A percentile compares a stretch with the other conserved stretches of the same genome.
Conservation (phyloP, 495 filamentous ascomycete species). For the Amorphotheca resinae region DNA sequence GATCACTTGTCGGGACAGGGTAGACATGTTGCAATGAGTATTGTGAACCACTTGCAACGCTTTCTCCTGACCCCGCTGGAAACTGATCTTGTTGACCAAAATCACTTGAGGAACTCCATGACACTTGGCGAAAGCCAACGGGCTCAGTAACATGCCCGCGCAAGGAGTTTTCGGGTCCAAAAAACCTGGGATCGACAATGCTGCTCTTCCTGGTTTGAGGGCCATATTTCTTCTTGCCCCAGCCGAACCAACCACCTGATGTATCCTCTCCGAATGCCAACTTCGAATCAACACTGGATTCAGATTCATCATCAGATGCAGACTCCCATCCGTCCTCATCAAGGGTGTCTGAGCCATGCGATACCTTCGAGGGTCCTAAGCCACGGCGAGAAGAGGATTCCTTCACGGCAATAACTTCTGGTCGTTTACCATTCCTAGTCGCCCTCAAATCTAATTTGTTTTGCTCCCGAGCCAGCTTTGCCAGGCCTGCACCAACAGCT, state of each 20-base stretch:
- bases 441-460: constrained; percentile 18
- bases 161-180: constrained; percentile 41
- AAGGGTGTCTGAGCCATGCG: constrained; percentile 29
- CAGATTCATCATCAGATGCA: constrained; percentile 19
- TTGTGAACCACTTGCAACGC: constrained; percentile 23
- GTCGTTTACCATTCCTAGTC: constrained; percentile 22
- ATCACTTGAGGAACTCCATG: constrained; percentile 14
- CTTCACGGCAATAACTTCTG: constrained; percentile 23
- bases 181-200: constrained; percentile 38
- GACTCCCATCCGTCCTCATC: constrained; percentile 32
- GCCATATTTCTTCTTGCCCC: constrained; percentile 11
- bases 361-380: constrained; percentile 11
- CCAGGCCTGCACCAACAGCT: constrained; percentile 20
- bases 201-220: constrained; percentile 24
- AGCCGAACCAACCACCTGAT: constrained; percentile 14
- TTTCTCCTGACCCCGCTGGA: constrained; percentile 3
- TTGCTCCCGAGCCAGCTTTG: constrained; percentile 16
- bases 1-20: constrained; percentile 50
- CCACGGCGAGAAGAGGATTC: not conserved
- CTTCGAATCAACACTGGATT: constrained; percentile 18
- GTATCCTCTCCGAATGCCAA: constrained; percentile 34
- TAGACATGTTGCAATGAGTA: constrained; percentile 27
- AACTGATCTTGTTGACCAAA: constrained; percentile 13
- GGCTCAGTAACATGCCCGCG: constrained; percentile 36
- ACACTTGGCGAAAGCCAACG: constrained; percentile 33